Evolutionary conservation across 257 asterid genomes (phyloP).

Genomic region (Parsonsia alboflavescens): DNA sequence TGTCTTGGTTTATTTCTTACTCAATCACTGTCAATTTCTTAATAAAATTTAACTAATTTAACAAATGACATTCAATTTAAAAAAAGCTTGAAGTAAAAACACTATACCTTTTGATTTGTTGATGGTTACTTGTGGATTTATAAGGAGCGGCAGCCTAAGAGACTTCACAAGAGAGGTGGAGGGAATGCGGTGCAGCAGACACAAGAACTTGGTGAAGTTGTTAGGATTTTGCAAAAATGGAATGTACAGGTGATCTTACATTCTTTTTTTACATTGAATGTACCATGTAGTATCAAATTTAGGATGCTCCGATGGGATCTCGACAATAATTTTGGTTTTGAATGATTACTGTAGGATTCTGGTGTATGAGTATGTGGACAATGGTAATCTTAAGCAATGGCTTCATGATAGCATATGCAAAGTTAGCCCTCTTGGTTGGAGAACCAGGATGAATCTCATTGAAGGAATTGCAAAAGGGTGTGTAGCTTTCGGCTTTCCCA

Average conservation of each 20-base stretch:
- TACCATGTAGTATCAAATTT: background rate
- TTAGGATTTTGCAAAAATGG: constrained; percentile 52
- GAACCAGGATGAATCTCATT: constrained; percentile 40
- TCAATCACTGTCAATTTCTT: too few relatives aligned
- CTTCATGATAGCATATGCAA: constrained; percentile 31
- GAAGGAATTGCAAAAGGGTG: constrained; percentile 70
- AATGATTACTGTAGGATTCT: constrained; percentile 31
- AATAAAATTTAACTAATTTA: too few relatives aligned
- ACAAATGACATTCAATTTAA: too few relatives aligned
- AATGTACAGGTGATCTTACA: constrained; percentile 32
- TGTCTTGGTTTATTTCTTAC: too few relatives aligned
- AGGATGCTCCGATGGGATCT: background rate
- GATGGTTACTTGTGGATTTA: background rate
- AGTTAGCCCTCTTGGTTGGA: constrained; percentile 48
- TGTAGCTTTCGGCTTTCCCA: background rate
- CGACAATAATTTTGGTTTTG: background rate
- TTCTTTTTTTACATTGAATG: background rate
- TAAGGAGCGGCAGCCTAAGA: constrained; percentile 23
- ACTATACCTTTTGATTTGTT: background rate
- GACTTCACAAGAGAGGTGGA: constrained; percentile 36
- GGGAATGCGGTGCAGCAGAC: constrained; percentile 37
- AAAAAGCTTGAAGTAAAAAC: too few relatives aligned
- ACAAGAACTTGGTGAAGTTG: constrained; percentile 54
- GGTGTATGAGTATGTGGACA: constrained; percentile 45
- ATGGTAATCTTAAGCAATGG: constrained; percentile 52